phyloP scores from a whole-genome alignment of 208 protist species.

The Trypanosoma conorhini region DNA sequence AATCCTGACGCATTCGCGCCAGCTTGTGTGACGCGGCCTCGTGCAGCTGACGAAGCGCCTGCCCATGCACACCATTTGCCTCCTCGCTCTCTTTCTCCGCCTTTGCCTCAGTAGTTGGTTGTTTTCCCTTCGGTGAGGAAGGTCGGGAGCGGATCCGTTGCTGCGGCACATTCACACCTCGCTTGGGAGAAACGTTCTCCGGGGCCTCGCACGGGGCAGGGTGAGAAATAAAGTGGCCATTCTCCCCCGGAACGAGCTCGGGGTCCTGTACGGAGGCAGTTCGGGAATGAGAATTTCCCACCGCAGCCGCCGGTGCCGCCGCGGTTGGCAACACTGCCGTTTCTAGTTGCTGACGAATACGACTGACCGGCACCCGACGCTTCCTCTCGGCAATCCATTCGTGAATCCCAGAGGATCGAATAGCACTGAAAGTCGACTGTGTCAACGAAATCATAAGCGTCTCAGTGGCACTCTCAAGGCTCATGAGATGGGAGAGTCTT shows the following conservation, averaged over 20 bases:
- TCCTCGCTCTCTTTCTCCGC: slow-evolving; percentile 7
- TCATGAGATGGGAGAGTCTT: slow-evolving; percentile 64
- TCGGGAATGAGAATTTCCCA: neutral
- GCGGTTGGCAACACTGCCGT: neutral
- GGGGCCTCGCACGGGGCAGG: neutral
- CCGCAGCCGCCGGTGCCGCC: neutral
- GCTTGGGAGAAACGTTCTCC: neutral
- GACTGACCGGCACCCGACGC: slow-evolving; percentile 41
- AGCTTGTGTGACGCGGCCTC: slow-evolving; percentile 60
- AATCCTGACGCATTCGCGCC: slow-evolving; percentile 51
- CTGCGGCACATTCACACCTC: neutral
- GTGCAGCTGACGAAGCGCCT: slow-evolving; percentile 46
- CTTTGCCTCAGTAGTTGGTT: neutral
- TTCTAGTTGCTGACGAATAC: slow-evolving; percentile 22
- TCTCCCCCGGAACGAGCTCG: neutral
- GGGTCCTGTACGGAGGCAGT: neutral
- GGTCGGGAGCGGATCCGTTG: neutral
- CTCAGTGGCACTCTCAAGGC: slow-evolving; percentile 35
- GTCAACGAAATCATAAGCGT: slow-evolving; percentile 73
- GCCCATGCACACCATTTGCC: neutral
- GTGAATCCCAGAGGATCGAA: slow-evolving; percentile 59
- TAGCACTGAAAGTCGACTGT: slow-evolving; percentile 52
- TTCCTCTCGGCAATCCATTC: slow-evolving; percentile 83
- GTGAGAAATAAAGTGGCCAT: neutral
- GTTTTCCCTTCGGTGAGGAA: neutral